Evolutionary conservation across 495 filamentous ascomycete genomes (phyloP).

Genomic region (Cenococcum geophilum): DNA sequence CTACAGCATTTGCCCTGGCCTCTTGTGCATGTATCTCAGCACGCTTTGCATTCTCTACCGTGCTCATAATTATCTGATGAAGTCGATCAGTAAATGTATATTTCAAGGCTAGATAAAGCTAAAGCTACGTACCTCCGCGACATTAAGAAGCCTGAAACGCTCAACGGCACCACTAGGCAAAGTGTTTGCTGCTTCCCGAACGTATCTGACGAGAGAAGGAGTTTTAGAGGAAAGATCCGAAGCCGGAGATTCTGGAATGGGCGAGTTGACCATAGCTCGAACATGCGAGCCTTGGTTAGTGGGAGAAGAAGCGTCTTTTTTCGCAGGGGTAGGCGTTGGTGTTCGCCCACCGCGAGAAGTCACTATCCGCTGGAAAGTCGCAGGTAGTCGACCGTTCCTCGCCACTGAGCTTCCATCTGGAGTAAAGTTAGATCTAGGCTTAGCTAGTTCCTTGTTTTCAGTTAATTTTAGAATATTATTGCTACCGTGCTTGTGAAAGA

Average conservation of each 20-base stretch:
- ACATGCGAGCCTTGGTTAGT: background rate
- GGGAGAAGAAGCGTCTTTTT: background rate
- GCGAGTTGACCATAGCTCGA: background rate
- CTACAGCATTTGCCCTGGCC: background rate
- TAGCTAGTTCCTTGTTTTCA: background rate
- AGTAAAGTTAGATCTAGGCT: constrained; percentile 1
- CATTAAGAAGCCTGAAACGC: background rate
- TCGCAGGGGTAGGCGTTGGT: background rate
- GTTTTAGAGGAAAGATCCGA: background rate
- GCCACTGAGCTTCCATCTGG: constrained; percentile 9
- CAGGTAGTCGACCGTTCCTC: background rate
- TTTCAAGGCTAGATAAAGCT: background rate
- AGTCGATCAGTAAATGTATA: background rate
- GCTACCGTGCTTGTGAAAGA: constrained; percentile 15
- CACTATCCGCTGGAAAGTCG: background rate
- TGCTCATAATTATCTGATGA: background rate
- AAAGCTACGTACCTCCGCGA: background rate
- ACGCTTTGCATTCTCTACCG: background rate
- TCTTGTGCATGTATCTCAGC: background rate
- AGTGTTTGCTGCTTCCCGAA: background rate
- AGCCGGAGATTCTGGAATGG: background rate
- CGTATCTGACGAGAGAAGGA: background rate
- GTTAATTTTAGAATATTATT: background rate
- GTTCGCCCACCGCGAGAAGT: background rate
- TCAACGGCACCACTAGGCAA: background rate